These are phyloP conservation scores for Epichloe festucae DNA, from an alignment of 2,329 filamentous ascomycete genomes.

Conservation along the genomic window DNA sequence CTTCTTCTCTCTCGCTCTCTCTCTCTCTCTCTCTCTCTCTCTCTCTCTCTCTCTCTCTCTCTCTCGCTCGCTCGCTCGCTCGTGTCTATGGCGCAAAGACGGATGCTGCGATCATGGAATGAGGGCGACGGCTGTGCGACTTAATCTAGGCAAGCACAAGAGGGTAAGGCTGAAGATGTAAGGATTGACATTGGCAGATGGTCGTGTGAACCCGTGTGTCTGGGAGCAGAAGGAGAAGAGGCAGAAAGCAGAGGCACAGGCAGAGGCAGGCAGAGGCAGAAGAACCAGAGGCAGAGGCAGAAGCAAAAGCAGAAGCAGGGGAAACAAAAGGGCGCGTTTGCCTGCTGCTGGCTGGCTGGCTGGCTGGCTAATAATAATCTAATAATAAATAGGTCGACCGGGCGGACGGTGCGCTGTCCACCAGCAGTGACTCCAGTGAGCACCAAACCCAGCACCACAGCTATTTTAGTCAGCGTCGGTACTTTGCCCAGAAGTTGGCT, in stretches of 20 bases:
- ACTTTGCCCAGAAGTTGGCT: conserved; percentile 1
- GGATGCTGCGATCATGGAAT: background rate
- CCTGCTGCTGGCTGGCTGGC: too few species aligned
- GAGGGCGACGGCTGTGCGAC: background rate
- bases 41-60: background rate
- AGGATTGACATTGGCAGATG: conserved; percentile 5
- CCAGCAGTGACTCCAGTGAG: background rate
- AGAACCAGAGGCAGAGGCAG: background rate
- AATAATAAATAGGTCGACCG: background rate
- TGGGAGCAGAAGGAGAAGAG: background rate
- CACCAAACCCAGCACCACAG: too few species aligned
- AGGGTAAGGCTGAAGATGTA: conserved; percentile 2
- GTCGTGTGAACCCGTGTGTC: background rate
- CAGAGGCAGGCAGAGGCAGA: background rate
- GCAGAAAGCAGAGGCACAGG: background rate
- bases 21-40: conserved; percentile 2
- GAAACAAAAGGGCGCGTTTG: background rate
- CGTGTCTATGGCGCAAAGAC: conserved; percentile 1
- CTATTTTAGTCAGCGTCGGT: background rate
- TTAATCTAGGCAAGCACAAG: background rate
- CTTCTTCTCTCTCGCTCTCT: too few species aligned
- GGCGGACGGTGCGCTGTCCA: background rate
- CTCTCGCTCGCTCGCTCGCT: background rate
- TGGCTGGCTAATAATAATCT: too few species aligned
- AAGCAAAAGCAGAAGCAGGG: too few species aligned